Conservation (phyloP, 2,329 filamentous ascomycete genomes). For the Diaporthe nobilis region DNA sequence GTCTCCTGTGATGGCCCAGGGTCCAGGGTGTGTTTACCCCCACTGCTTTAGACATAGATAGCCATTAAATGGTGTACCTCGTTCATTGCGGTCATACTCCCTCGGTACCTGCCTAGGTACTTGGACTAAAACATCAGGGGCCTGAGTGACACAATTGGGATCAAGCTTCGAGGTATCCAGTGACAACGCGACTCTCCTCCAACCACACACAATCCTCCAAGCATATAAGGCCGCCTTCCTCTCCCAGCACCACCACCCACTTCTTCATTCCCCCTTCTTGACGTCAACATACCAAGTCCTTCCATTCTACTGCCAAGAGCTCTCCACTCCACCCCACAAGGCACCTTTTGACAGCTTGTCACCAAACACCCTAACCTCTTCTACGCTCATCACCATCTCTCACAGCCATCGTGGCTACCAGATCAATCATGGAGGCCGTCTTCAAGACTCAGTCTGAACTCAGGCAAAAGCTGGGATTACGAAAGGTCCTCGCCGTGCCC, state of each 20-base stretch:
- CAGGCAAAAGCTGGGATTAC: constrained; percentile 53
- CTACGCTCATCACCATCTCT: not conserved
- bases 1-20: not conserved
- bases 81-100: not conserved
- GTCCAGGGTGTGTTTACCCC: not conserved
- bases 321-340: not conserved
- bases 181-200: constrained; percentile 18
- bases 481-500: constrained; percentile 64
- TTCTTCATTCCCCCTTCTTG: not conserved
- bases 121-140: constrained; percentile 2
- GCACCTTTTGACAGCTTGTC: not conserved
- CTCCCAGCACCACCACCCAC: not conserved
- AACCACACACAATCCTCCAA: not conserved
- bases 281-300: not conserved
- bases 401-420: constrained; percentile 27
- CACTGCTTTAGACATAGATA: not conserved
- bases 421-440: constrained; percentile 52
- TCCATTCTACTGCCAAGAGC: constrained; percentile 18
- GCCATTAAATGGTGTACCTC: not conserved
- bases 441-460: constrained; percentile 53
- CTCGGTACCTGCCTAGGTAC: constrained; percentile 17
- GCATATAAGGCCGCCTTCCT: constrained; percentile 37
- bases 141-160: constrained; percentile 19
- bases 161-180: constrained; percentile 21
- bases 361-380: not conserved